Conservation (phyloP, 148 eudicot genomes). For the Rhododendron kiyosumense region DNA sequence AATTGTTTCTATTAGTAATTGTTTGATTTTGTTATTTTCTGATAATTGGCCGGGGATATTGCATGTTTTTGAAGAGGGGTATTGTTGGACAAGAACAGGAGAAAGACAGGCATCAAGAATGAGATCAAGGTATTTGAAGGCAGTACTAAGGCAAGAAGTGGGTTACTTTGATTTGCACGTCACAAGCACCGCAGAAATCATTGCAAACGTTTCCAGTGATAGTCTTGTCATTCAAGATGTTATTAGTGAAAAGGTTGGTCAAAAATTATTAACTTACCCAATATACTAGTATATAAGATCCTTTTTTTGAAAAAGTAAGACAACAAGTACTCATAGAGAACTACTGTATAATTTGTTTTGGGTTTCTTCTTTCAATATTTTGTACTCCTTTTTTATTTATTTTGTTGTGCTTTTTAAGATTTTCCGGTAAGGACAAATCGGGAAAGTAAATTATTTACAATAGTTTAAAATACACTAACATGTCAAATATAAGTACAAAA, state of each 20-base stretch:
- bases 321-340: too few relatives aligned
- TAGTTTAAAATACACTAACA: neutral
- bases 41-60: neutral
- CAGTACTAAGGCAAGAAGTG: constrained; percentile 72
- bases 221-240: constrained; percentile 69
- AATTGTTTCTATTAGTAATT: too few relatives aligned
- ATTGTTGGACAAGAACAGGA: constrained; percentile 83
- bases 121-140: constrained; percentile 64
- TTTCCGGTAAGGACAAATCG: neutral
- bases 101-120: constrained; percentile 76
- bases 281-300: too few relatives aligned
- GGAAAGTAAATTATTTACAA: too few relatives aligned
- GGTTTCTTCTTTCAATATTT: too few relatives aligned
- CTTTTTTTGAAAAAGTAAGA: too few relatives aligned
- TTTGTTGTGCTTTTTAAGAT: too few relatives aligned
- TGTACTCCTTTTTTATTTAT: too few relatives aligned
- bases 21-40: too few relatives aligned
- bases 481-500: too few relatives aligned
- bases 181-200: constrained; percentile 61
- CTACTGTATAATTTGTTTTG: too few relatives aligned
- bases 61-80: constrained; percentile 47
- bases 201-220: constrained; percentile 68
- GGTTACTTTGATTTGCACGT: constrained; percentile 70
- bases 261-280: neutral
- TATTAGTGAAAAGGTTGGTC: constrained; percentile 65